Evolutionary conservation across 2,329 filamentous ascomycete species (phyloP), one percentile per base, ranked within the genome.

Genomic region (Teratosphaeria pseudoeucalypti): DNA sequence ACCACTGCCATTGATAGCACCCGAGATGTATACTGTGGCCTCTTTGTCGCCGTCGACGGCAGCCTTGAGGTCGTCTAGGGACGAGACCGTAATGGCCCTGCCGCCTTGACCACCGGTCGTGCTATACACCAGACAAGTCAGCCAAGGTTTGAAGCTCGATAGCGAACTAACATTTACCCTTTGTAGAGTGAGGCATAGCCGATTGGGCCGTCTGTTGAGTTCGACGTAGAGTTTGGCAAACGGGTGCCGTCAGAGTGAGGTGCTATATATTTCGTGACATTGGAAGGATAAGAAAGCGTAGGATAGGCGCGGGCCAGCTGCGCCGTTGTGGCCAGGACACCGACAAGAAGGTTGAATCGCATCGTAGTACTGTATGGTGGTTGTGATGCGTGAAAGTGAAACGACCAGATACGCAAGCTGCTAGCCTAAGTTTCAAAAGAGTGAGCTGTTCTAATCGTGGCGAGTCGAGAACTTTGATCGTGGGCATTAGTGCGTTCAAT

Each of bases 91-190:
- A 23, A 74, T 77, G 9, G 73, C 73, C 34, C 70, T 67, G 14
- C 77, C 78, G 47, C 72, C 74, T n/a, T 74, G 73, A 60, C 78
- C 78, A 61, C 78, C 78, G 14, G 76, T 79, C 0, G 77, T 78
- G 34, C 74, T 64, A 39, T 29, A 43, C 16, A 16, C 12, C 16
- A 43, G 49, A 14, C 49, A 26, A 6, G 49, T 53, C 49, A 53
- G 49, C 9, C 12, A 23, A 37, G 16, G 52, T 14, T 55, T 56
- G 34, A 43, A n/a, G 37, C 6, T 27, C 4, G 55, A 32, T 23
- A 39, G 49, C 6, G 43, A 16, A 34, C 14, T 16, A 39, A 27
- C 26, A 62, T 63, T 6, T 60, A 63, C 61, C 65, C 68, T 34
- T 67, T 66, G 57, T 70, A 69, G 58, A 60, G 60, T 49, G 64